Base-by-base conservation (phyloP, 2,329 filamentous ascomycete species). In the Volutella citrinella region DNA sequence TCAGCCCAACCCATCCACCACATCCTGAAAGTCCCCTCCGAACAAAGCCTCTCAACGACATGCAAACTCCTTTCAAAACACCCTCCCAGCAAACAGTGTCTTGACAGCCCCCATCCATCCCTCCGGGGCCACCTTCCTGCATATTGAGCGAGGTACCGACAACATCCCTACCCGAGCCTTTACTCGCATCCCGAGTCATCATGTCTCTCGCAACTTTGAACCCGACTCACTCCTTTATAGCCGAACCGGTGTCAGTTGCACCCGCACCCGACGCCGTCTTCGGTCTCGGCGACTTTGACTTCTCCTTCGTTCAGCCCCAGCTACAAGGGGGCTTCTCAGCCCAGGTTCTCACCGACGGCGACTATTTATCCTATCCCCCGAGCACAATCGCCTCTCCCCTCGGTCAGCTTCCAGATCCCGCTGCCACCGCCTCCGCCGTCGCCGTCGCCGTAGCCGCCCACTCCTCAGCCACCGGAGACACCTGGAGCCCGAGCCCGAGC, bases 41-140 rank as follows among this genome's bases (percentile, higher is more conserved):
- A n/a, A n/a, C n/a, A n/a, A n/a, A n/a, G n/a, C n/a, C n/a, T n/a
- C n/a, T n/a, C n/a, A n/a, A n/a, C n/a, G n/a, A n/a, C n/a, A n/a
- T n/a, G n/a, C n/a, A n/a, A n/a, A n/a, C n/a, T n/a, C n/a, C n/a
- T n/a, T n/a, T n/a, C n/a, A n/a, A n/a, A n/a, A n/a, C n/a, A n/a
- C n/a, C n/a, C n/a, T n/a, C n/a, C n/a, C n/a, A n/a, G n/a, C n/a
- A n/a, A n/a, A n/a, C n/a, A n/a, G 52, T 5, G 46, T 50, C 24
- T 57, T 68, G 34, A 31, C 68, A 38, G 48, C 51, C 16, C 48
- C 55, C n/a, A 56, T 70, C 7, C 63, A 66, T 25, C 50, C 57
- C 27, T 60, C 61, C 46, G 50, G 52, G 20, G 56, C 64, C 21
- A 55, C 68, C 34, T 63, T 69, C 48, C 52, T 40, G 47, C 59